These are phyloP conservation scores for Erythrophleum fordii DNA, from an alignment of 306 rosid genomes.

Conservation along the genomic window DNA sequence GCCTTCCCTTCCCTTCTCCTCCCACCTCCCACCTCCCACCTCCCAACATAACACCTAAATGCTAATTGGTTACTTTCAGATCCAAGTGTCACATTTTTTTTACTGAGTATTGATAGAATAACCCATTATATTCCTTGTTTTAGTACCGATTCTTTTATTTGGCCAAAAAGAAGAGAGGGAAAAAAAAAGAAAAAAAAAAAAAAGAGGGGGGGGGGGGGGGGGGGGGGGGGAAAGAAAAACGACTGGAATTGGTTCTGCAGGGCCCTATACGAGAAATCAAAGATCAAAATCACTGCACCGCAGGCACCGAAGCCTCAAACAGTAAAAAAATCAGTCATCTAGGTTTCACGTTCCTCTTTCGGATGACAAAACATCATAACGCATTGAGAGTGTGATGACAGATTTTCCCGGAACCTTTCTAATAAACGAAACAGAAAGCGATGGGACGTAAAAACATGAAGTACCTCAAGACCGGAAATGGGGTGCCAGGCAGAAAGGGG, in stretches of 20 bases:
- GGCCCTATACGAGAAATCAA: not conserved
- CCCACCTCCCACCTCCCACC: no score
- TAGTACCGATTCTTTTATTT: not conserved
- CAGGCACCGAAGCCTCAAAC: not conserved
- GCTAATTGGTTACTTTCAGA: not conserved
- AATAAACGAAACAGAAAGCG: no score
- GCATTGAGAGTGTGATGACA: not conserved
- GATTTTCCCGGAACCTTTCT: not conserved
- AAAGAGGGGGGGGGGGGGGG: no score
- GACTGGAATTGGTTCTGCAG: no score
- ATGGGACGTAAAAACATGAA: not conserved
- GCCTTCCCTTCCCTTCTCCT: not conserved
- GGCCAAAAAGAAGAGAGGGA: no score
- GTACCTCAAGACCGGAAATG: conserved; percentile 70
- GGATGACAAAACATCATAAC: no score
- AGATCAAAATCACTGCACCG: not conserved
- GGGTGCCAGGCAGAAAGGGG: conserved; percentile 74
- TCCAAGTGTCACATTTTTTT: not conserved
- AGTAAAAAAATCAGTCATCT: not conserved
- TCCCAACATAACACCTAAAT: no score
- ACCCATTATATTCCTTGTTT: not conserved
- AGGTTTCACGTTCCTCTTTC: not conserved
- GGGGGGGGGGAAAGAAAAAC: no score
- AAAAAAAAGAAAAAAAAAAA: no score
- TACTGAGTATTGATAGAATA: not conserved